Evolutionary conservation across 1,284 basidiomycete genomes (phyloP), one percentile per base, ranked within the genome.

Genomic region (Flammula alnicola): DNA sequence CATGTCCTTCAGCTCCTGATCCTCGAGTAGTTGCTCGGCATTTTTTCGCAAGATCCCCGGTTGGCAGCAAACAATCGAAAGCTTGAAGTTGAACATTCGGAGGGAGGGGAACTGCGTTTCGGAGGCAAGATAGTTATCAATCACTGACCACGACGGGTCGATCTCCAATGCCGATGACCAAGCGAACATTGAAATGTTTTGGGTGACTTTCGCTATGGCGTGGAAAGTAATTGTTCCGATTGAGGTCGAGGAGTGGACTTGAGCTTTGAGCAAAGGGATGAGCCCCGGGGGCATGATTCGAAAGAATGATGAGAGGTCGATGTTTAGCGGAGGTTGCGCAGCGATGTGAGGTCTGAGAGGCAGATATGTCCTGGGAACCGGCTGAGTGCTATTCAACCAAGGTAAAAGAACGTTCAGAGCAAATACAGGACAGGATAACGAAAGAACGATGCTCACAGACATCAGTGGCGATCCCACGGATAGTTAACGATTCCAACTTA

Each of bases 401-500:
- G n/a, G 27, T 9, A 12, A 31, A 6, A 30, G 23, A 29, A 10
- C 17, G 6, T 30, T 39, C 27, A 23, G 27, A 32, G 14, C 23
- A 7, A 39, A n/a, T 17, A 27, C 16, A 7, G 23, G 11, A 23
- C 22, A 33, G n/a, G 17, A 3, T 12, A 8, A 5, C 23, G 26
- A 25, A 3, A 16, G 25, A n/a, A 32, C 23, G 4, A 17, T 23
- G 29, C 44, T 47, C 39, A 47, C 44, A 38, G 9, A 38, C 39
- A 16, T 47, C 36, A 17, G 29, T 39, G 37, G 36, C 31, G 10
- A 47, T 47, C 12, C 44, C 44, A n/a, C 44, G 19, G 23, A 47
- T 47, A 16, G 44, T 47, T 27, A 47, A 23, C 27, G 44, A 39
- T 30, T 47, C 44, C 44, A 47, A 25, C 11, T 35, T 47, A 12